A percentile compares a stretch with the other conserved stretches of the same genome.
Evolutionary conservation across 2,329 filamentous ascomycete genomes (phyloP).

Genomic region (Diplodia sapinea): DNA sequence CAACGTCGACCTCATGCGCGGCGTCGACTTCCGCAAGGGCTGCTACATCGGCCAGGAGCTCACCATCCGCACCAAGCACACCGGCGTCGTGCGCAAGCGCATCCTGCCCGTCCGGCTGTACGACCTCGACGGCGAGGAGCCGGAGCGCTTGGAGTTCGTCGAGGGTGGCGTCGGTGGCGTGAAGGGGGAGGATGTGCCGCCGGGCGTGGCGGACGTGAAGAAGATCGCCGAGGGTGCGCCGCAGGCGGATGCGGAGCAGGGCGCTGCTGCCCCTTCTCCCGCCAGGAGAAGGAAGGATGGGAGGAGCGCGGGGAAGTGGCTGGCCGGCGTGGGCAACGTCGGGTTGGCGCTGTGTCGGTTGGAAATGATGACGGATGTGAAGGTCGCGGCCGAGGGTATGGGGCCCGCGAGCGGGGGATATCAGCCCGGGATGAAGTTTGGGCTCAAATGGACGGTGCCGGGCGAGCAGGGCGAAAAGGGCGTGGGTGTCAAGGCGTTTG

Average conservation of each 20-base stretch:
- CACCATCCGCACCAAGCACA: constrained; percentile 93
- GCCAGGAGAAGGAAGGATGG: constrained; percentile 46
- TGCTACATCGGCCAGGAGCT: constrained; percentile 98
- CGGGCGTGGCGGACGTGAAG: constrained; percentile 56
- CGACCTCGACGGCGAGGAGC: constrained; percentile 31
- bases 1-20: constrained; percentile 85
- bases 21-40: constrained; percentile 91
- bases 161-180: constrained; percentile 43
- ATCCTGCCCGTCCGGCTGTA: constrained; percentile 83
- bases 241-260: constrained; percentile 33
- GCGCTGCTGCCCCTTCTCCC: neutral
- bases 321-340: constrained; percentile 74
- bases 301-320: constrained; percentile 73
- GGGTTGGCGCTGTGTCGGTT: constrained; percentile 86
- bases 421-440: constrained; percentile 62
- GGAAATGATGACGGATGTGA: constrained; percentile 86
- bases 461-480: constrained; percentile 32
- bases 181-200: constrained; percentile 57
- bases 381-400: constrained; percentile 63
- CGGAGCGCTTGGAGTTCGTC: constrained; percentile 8
- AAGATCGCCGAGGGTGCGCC: constrained; percentile 53
- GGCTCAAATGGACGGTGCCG: constrained; percentile 37
- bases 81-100: constrained; percentile 89
- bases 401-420: constrained; percentile 55
- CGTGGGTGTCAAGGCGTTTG: constrained; percentile 64